Percentiles rank a stretch among this genome's conserved stretches.
Conservation (phyloP, 768 basidiomycete species). For the Lentinula boryana region DNA sequence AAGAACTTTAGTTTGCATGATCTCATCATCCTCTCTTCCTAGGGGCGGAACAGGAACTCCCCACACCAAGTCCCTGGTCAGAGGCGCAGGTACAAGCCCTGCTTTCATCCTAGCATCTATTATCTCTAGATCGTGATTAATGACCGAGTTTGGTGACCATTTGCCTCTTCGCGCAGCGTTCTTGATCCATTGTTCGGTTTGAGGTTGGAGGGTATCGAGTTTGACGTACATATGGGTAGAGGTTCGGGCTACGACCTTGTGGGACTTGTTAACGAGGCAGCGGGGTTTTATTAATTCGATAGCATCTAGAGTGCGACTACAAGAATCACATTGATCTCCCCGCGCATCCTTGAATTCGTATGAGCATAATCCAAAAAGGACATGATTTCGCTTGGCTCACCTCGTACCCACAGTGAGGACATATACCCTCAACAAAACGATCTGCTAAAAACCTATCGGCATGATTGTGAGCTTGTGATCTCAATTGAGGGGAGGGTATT, state of each 20-base stretch:
- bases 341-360: constrained; percentile 69
- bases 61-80: constrained; percentile 94
- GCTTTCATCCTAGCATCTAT: constrained; percentile 83
- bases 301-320: constrained; percentile 88
- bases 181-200: constrained; percentile 85
- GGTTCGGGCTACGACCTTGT: constrained; percentile 66
- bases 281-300: constrained; percentile 93
- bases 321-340: constrained; percentile 96
- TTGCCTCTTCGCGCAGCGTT: constrained; percentile 72
- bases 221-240: constrained; percentile 92
- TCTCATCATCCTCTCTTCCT: constrained; percentile 68
- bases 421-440: constrained; percentile 96
- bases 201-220: constrained; percentile 77
- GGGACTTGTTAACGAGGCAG: constrained; percentile 80
- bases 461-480: neutral
- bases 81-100: constrained; percentile 82
- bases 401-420: constrained; percentile 87
- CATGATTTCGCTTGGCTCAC: constrained; percentile 30
- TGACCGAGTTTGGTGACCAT: constrained; percentile 91
- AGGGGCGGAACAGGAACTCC: constrained; percentile 85
- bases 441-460: constrained; percentile 82
- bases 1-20: constrained; percentile 92
- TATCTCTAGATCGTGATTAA: constrained; percentile 82
- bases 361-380: neutral
- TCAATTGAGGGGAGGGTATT: constrained; percentile 11